Evolutionary conservation across 2,329 filamentous ascomycete genomes (phyloP), one percentile per base, ranked within the genome.

Genomic region (Fusarium hainanense): DNA sequence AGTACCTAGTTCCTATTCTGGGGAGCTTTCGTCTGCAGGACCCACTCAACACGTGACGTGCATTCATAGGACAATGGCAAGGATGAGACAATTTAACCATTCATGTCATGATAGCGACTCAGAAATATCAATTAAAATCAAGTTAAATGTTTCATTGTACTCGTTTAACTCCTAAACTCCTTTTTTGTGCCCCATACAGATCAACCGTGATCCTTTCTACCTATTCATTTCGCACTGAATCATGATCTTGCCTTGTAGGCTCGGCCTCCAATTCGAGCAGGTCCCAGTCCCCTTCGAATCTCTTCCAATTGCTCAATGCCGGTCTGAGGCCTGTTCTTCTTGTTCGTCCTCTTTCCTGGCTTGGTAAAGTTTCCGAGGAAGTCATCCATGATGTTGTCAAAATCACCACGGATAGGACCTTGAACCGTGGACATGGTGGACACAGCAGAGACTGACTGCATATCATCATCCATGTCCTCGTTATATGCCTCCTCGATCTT

Each of bases 261-360:
- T 37, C 71, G 69, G 42, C 73, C 73, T 11, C 68, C 77, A 59
- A 97, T 79, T 64, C 89, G 88, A 30, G 94, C 92, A 27, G 92
- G 92, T 0, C 95, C 95, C 59, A 98, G 80, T 9, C 89, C 93
- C 69, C 87, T 87, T 55, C 96, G 86, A 54, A 99, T 91, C 81
- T 98, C 95, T 71, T 98, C 96, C 64, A 98, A 84, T 83, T 98
- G 93, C 80, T 93, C 90, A 70, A 98, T 85, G 1, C 96, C 96
- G 63, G 87, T 92, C 77, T 92, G 91, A 70, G 92, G 89, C 77
- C 91, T 93, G 20, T 91, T 91, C 81, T 94, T 93, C 82, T 94
- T 95, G 21, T 93, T 87, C 13, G 85, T 84, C 78, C 90, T 90
- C 82, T 93, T 94, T 3, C 91, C 91, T 25, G 86, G 86, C 80